Conservation (phyloP, 768 basidiomycete species). For the Kwoniella europaea region DNA sequence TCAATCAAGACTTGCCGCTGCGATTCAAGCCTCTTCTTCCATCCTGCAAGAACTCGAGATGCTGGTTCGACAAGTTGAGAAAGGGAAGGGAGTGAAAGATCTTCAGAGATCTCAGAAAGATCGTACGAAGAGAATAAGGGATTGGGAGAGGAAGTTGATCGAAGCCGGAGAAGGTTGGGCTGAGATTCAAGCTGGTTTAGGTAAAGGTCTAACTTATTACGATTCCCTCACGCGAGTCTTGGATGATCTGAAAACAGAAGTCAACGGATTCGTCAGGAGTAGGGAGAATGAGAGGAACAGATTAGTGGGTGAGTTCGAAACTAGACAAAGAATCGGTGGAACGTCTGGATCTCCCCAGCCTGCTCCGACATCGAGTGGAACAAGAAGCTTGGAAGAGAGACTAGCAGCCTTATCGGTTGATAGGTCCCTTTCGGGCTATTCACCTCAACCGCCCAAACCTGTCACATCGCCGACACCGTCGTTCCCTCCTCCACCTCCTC, state of each 20-base stretch:
- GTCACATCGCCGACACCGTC: constrained; percentile 19
- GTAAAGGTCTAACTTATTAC: constrained; percentile 90
- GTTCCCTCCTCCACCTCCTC: constrained; percentile 27
- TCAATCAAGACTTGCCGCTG: constrained; percentile 77
- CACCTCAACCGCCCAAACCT: constrained; percentile 23
- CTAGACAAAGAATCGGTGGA: constrained; percentile 67
- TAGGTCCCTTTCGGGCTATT: constrained; percentile 9
- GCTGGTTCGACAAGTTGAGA: constrained; percentile 76
- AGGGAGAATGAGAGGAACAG: constrained; percentile 74
- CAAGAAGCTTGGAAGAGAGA: constrained; percentile 43
- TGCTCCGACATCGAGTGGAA: constrained; percentile 38
- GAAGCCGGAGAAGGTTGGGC: constrained; percentile 81
- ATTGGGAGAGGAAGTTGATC: constrained; percentile 72
- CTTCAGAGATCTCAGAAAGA: constrained; percentile 82
- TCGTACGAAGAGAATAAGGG: constrained; percentile 77
- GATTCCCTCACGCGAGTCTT: constrained; percentile 73
- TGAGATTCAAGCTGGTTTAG: constrained; percentile 82
- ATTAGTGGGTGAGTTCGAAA: constrained; percentile 72
- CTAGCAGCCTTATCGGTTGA: constrained; percentile 39
- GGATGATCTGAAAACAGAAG: constrained; percentile 65
- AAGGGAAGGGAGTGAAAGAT: constrained; percentile 74
- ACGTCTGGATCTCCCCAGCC: constrained; percentile 51
- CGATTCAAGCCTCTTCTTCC: constrained; percentile 75
- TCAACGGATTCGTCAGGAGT: constrained; percentile 67
- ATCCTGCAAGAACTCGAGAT: constrained; percentile 74